These are phyloP conservation scores for Pichia sp. DNA, from an alignment of 1,139 yeast genomes.

Conservation along the genomic window DNA sequence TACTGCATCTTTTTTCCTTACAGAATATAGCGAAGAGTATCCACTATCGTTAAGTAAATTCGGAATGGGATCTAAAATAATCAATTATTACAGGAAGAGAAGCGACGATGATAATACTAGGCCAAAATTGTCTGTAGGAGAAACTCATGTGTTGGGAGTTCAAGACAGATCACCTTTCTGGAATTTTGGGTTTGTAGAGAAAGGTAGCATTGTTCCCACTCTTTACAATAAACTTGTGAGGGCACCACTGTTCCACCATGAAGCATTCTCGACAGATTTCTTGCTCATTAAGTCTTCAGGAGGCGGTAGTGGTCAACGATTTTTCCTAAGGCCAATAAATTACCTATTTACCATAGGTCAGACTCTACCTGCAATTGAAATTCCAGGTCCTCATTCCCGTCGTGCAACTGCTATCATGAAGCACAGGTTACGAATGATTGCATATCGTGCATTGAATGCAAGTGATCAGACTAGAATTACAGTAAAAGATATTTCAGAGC, in stretches of 20 bases:
- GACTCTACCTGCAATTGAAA: constrained; percentile 85
- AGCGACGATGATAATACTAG: constrained; percentile 77
- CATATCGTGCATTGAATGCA: constrained; percentile 78
- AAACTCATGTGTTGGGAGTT: constrained; percentile 90
- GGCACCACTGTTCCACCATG: constrained; percentile 92
- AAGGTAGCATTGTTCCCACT: constrained; percentile 92
- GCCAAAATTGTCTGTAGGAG: constrained; percentile 88
- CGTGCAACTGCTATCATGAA: constrained; percentile 92
- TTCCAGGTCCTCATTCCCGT: constrained; percentile 97
- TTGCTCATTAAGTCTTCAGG: constrained; percentile 77
- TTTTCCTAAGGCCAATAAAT: constrained; percentile 60
- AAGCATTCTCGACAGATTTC: constrained; percentile 74
- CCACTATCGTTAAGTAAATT: constrained; percentile 81
- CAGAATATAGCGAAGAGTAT: constrained; percentile 89
- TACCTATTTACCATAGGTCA: constrained; percentile 87
- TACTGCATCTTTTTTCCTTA: constrained; percentile 66
- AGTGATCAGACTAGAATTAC: constrained; percentile 71
- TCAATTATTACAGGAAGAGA: constrained; percentile 87
- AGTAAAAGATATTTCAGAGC: constrained; percentile 84
- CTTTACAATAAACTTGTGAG: constrained; percentile 85
- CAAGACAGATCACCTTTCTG: constrained; percentile 97
- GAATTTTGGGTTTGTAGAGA: constrained; percentile 96
- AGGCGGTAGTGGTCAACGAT: constrained; percentile 60
- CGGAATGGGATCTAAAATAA: constrained; percentile 94
- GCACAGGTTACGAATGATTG: constrained; percentile 89